phyloP scores from a whole-genome alignment of 1,284 basidiomycete genomes.

The Naganishia sp. region DNA sequence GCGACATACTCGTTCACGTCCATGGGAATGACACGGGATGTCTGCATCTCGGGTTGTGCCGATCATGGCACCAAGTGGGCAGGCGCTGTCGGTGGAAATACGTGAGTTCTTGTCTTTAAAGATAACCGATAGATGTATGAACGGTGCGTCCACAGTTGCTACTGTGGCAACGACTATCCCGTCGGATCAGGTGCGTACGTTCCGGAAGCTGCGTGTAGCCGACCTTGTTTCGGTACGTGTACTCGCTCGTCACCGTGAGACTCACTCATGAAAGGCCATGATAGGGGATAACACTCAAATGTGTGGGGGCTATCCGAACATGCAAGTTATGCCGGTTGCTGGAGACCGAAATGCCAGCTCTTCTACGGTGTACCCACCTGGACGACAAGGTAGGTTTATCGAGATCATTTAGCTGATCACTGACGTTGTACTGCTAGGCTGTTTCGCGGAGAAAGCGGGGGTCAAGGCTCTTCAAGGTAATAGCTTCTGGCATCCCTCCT shows the following conservation, averaged over 20 bases:
- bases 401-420: neutral
- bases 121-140: no score
- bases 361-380: neutral
- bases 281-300: conserved; percentile 14
- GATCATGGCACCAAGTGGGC: conserved; percentile 34
- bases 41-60: conserved; percentile 37
- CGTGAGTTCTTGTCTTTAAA: conserved; percentile 7
- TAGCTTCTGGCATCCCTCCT: conserved; percentile 16
- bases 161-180: conserved; percentile 25
- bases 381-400: conserved; percentile 13
- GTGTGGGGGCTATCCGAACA: conserved; percentile 3
- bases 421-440: neutral
- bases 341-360: conserved; percentile 9
- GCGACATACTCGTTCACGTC: conserved; percentile 23
- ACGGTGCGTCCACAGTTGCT: neutral
- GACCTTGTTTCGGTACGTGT: conserved; percentile 22
- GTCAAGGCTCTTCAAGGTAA: conserved; percentile 31
- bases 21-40: conserved; percentile 35
- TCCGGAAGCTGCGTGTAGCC: conserved; percentile 18
- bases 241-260: neutral
- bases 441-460: conserved; percentile 25
- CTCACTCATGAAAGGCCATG: neutral
- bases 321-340: conserved; percentile 11
- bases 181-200: conserved; percentile 20
- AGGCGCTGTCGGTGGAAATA: conserved; percentile 26